A percentile compares a stretch with the other conserved stretches of the same genome.
These are phyloP conservation scores for Apiotrichum sp. DNA, from an alignment of 1,284 basidiomycete species.

Conservation along the genomic window DNA sequence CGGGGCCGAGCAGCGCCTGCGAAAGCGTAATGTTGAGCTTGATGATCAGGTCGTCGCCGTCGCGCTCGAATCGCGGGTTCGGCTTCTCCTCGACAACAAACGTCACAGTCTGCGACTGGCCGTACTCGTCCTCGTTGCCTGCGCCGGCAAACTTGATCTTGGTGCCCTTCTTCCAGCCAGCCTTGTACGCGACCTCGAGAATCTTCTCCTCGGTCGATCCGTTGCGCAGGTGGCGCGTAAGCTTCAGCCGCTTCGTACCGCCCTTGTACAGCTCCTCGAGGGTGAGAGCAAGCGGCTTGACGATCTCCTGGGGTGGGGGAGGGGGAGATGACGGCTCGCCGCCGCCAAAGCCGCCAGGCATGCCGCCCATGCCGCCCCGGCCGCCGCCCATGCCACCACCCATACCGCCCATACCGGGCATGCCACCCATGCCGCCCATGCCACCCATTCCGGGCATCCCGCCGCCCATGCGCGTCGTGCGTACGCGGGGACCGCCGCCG, in stretches of 20 bases:
- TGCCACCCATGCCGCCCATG: slow-evolving; percentile 14
- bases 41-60: slow-evolving; percentile 70
- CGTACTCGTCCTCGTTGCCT: slow-evolving; percentile 70
- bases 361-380: slow-evolving; percentile 14
- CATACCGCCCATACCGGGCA: slow-evolving; percentile 29
- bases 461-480: slow-evolving; percentile 26
- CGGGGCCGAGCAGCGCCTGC: slow-evolving; percentile 63
- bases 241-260: slow-evolving; percentile 80
- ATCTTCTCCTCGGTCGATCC: slow-evolving; percentile 84
- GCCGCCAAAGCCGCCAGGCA: slow-evolving; percentile 45
- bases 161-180: slow-evolving; percentile 65
- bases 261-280: slow-evolving; percentile 89
- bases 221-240: slow-evolving; percentile 65
- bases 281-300: slow-evolving; percentile 75
- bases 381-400: slow-evolving; percentile 12
- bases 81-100: slow-evolving; percentile 90
- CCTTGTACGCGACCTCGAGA: slow-evolving; percentile 78
- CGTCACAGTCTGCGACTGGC: slow-evolving; percentile 69
- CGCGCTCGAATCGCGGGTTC: slow-evolving; percentile 64
- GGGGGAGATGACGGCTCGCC: slow-evolving; percentile 40
- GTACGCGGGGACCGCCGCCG: slow-evolving; percentile 24
- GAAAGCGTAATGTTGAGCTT: slow-evolving; percentile 65
- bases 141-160: slow-evolving; percentile 82
- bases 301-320: slow-evolving; percentile 58
- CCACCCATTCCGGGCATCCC: slow-evolving; percentile 29